Base-by-base conservation (phyloP, 169 alveolate genomes). In the Cryptosporidium parvum region DNA sequence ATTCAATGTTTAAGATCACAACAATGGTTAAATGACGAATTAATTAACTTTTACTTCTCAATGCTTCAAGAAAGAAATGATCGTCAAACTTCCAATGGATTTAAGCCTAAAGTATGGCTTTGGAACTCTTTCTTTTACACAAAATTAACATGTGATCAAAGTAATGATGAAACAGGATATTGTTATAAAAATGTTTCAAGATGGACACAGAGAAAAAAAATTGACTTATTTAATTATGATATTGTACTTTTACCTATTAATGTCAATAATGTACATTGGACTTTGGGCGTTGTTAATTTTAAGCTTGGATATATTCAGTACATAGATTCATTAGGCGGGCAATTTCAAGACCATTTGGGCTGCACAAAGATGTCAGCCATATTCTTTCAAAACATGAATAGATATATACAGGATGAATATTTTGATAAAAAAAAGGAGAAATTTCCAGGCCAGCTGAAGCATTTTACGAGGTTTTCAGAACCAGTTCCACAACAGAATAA, bases 11-110 rank as follows among this genome's bases (percentile, higher is more conserved):
- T 92, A 69, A 69, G 52, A 33, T 94, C 93, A n/a, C 89, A 93
- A n/a, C 86, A 92, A 71, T 96, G 98, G 98, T 87, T 95, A 21
- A 95, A 95, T 84, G 98, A 96, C 70, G 98, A 96, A 70, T 92
- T 96, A 33, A 96, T 96, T 85, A 96, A 96, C 86, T 95, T 96
- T 84, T 96, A 94, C 92, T 62, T 96, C 58, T 85, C 93, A 14
- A 84, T 96, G 95, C 65, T 96, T 56, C 97, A 95, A 67, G 96
- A 94, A 72, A 70, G 94, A 53, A 94, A 93, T 91, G 94, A 92
- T 44, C 61, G 53, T 4, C 33, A 44, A 62, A 26, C 53, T 10
- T 67, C 69, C 51, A 85, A 69, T 29, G 92, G 85, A 9, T 26
- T 69, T 75, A 70, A 62, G 68, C 95, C 94, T 1, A 86, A 85